Evolutionary conservation across 805 yeast genomes (phyloP).

Genomic region (Debaryomyces castellii): DNA sequence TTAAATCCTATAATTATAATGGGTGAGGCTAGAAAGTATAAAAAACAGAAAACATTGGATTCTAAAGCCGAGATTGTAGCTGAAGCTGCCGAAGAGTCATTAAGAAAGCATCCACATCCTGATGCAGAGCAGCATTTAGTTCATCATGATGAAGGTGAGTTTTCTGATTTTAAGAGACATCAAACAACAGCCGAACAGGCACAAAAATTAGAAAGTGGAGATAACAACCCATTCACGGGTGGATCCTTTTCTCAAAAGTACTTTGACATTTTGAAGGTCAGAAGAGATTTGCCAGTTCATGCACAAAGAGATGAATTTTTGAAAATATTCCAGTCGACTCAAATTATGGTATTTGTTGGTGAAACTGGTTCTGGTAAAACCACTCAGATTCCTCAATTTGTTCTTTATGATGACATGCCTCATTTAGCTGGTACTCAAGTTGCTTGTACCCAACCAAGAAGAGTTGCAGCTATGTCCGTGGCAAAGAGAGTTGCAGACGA

Average conservation of each 20-base stretch:
- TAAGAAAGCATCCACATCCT: constrained; percentile 49
- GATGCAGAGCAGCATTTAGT: constrained; percentile 33
- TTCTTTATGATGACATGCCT: constrained; percentile 87
- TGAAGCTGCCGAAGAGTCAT: constrained; percentile 60
- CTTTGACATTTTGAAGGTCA: constrained; percentile 69
- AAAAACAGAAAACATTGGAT: constrained; percentile 50
- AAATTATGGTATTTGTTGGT: constrained; percentile 97
- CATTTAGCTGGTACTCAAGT: constrained; percentile 80
- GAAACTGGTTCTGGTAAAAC: constrained; percentile 99
- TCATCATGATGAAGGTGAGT: constrained; percentile 69
- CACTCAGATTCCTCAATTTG: constrained; percentile 97
- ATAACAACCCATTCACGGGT: constrained; percentile 80
- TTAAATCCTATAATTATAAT: constrained; percentile 2
- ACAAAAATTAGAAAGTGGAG: constrained; percentile 53
- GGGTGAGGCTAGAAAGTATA: constrained; percentile 40
- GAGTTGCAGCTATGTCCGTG: constrained; percentile 99
- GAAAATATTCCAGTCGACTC: constrained; percentile 77
- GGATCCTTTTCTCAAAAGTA: constrained; percentile 60
- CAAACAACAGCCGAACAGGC: constrained; percentile 69
- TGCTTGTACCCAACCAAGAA: constrained; percentile 95
- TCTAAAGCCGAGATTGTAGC: constrained; percentile 66
- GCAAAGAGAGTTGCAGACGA: constrained; percentile 97
- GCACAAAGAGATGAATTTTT: constrained; percentile 89
- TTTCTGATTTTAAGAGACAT: constrained; percentile 53
- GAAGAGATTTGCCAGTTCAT: constrained; percentile 92